These are phyloP conservation scores for Penicillium sp. DNA, from an alignment of 2,329 filamentous ascomycete species.

Conservation along the genomic window DNA sequence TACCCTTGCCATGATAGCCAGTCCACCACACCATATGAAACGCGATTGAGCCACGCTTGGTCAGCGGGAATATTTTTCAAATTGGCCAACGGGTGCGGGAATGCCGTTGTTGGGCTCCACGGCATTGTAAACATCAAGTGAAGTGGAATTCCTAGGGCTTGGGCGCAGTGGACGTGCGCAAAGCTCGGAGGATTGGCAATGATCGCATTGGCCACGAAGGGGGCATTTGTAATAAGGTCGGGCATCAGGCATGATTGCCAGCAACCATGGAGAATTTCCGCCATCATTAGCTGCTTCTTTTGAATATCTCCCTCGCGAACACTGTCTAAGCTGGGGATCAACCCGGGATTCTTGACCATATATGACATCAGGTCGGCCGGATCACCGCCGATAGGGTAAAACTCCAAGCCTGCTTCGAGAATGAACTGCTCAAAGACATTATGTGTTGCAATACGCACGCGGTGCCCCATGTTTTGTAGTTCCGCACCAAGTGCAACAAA, in stretches of 20 bases:
- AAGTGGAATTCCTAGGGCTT: slow-evolving; percentile 48
- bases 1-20: slow-evolving; percentile 49
- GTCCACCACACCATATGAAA: slow-evolving; percentile 47
- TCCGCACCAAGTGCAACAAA: neutral
- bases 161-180: slow-evolving; percentile 51
- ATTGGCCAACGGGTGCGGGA: slow-evolving; percentile 50
- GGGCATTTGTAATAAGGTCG: slow-evolving; percentile 22
- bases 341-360: slow-evolving; percentile 50
- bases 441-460: slow-evolving; percentile 44
- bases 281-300: slow-evolving; percentile 24
- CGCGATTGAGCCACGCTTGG: slow-evolving; percentile 38
- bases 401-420: slow-evolving; percentile 53
- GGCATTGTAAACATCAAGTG: slow-evolving; percentile 54
- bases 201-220: slow-evolving; percentile 52
- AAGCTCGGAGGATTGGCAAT: slow-evolving; percentile 53
- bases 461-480: neutral
- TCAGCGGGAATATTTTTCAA: slow-evolving; percentile 37
- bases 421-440: slow-evolving; percentile 55
- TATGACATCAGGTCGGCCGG: slow-evolving; percentile 52
- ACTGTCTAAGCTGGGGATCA: slow-evolving; percentile 43
- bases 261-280: slow-evolving; percentile 33
- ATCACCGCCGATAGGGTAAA: slow-evolving; percentile 59
- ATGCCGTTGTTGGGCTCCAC: slow-evolving; percentile 42
- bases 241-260: slow-evolving; percentile 34
- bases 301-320: slow-evolving; percentile 29